Conservation (phyloP, 1,284 basidiomycete genomes). For the Neonothopanus nambi region DNA sequence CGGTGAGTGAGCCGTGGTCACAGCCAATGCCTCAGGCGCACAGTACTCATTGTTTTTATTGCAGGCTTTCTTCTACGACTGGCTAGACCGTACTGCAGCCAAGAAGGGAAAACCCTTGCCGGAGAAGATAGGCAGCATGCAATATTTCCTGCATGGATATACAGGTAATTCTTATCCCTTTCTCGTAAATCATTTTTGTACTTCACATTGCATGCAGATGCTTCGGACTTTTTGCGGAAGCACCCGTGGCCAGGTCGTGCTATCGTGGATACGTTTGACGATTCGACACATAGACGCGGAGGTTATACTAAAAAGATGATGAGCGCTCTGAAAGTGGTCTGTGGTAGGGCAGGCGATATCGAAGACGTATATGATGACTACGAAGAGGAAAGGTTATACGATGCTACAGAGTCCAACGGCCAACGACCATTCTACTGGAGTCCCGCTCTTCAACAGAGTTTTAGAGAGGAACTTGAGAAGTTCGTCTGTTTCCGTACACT, state of each 20-base stretch:
- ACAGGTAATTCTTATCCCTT: constrained; percentile 47
- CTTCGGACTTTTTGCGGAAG: constrained; percentile 82
- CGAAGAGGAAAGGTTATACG: constrained; percentile 69
- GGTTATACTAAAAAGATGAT: constrained; percentile 64
- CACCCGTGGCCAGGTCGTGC: constrained; percentile 89
- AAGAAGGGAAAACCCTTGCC: constrained; percentile 82
- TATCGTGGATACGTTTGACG: constrained; percentile 81
- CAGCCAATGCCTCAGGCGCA: background rate
- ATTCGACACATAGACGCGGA: constrained; percentile 71
- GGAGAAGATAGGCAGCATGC: constrained; percentile 89
- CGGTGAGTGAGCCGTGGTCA: constrained; percentile 46
- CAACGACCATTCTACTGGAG: constrained; percentile 81
- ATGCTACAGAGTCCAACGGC: constrained; percentile 57
- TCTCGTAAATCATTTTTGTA: background rate
- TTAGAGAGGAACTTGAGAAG: constrained; percentile 88
- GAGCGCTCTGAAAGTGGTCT: constrained; percentile 69
- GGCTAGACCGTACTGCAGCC: constrained; percentile 75
- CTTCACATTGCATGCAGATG: constrained; percentile 49
- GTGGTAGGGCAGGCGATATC: constrained; percentile 76
- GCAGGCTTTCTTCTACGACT: constrained; percentile 88
- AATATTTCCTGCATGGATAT: constrained; percentile 85
- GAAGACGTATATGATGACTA: constrained; percentile 70
- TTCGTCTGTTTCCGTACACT: constrained; percentile 32
- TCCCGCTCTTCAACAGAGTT: constrained; percentile 71
- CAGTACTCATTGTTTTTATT: background rate